Conservation (phyloP, 108 stramenopile genomes). For the Conticribra weissflogii region DNA sequence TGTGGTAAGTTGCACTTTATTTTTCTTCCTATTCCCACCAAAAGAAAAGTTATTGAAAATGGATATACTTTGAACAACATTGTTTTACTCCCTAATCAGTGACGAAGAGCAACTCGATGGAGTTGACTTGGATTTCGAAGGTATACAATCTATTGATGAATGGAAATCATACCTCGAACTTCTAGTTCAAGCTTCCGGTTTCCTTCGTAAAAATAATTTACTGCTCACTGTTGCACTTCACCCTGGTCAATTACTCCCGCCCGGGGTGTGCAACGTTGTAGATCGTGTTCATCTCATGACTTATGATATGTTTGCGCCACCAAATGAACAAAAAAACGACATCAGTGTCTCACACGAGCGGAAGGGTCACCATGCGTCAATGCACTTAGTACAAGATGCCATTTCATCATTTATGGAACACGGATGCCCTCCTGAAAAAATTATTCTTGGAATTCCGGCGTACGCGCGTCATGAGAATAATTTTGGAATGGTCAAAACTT, state of each 20-base stretch:
- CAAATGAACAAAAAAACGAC: not conserved
- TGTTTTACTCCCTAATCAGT: conserved; percentile 4
- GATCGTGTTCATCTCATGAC: conserved; percentile 76
- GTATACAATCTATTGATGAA: conserved; percentile 34
- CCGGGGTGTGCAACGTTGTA: conserved; percentile 36
- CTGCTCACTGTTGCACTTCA: conserved; percentile 55
- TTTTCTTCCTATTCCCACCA: not conserved
- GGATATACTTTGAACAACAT: not conserved
- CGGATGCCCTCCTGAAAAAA: conserved; percentile 48
- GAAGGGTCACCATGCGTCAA: conserved; percentile 34
- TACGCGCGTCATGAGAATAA: conserved; percentile 60
- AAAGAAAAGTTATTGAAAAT: not conserved
- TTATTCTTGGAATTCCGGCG: conserved; percentile 75
- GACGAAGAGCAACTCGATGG: conserved; percentile 46
- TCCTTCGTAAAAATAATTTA: conserved; percentile 32
- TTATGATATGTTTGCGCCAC: conserved; percentile 62
- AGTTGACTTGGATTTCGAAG: conserved; percentile 61
- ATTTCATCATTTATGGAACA: conserved; percentile 16
- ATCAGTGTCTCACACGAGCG: too few relatives aligned
- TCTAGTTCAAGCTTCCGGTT: conserved; percentile 22
- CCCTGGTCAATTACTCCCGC: conserved; percentile 49
- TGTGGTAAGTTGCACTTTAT: conserved; percentile 26
- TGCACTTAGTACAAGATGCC: conserved; percentile 9
- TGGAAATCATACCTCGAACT: conserved; percentile 44
- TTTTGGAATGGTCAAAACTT: conserved; percentile 59